These are phyloP conservation scores for Hypoxylon sp. DNA, from an alignment of 2,329 filamentous ascomycete species.

Conservation along the genomic window DNA sequence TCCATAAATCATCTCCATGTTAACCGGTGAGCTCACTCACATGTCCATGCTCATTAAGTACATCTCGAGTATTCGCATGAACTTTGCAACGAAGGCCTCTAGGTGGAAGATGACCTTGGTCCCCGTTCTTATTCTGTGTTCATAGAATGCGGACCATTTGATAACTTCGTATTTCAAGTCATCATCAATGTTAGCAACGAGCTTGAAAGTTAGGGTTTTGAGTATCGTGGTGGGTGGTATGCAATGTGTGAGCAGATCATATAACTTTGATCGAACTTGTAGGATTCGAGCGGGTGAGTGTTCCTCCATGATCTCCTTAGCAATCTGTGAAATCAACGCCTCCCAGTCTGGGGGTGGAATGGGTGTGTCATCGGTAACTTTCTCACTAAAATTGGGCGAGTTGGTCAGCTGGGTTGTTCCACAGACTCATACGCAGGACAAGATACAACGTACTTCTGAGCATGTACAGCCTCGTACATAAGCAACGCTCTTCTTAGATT, in stretches of 20 bases:
- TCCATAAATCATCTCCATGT: constrained; percentile 19
- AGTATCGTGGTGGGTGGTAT: constrained; percentile 95
- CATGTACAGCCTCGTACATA: constrained; percentile 98
- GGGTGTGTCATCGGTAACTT: constrained; percentile 85
- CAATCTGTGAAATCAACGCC: constrained; percentile 87
- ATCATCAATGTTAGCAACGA: constrained; percentile 89
- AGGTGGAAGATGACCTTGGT: constrained; percentile 98
- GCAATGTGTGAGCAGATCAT: constrained; percentile 96
- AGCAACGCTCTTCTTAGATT: constrained; percentile 91
- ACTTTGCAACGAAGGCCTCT: constrained; percentile 98
- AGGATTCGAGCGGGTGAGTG: constrained; percentile 91
- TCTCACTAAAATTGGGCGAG: constrained; percentile 74
- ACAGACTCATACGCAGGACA: constrained; percentile 1
- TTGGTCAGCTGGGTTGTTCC: constrained; percentile 12
- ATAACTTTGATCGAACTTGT: constrained; percentile 92
- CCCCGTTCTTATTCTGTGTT: constrained; percentile 92
- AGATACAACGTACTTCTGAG: constrained; percentile 82
- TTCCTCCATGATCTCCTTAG: constrained; percentile 93
- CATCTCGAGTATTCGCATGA: constrained; percentile 96
- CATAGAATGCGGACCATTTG: constrained; percentile 96
- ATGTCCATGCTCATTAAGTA: constrained; percentile 89
- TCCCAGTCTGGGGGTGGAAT: constrained; percentile 99
- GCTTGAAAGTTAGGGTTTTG: constrained; percentile 94
- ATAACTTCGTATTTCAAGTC: constrained; percentile 91
- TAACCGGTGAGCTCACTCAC: constrained; percentile 54